A percentile compares a stretch with the other conserved stretches of the same genome.
phyloP scores from a whole-genome alignment of 2,329 filamentous ascomycete genomes.

The Penicillium rolfsii region DNA sequence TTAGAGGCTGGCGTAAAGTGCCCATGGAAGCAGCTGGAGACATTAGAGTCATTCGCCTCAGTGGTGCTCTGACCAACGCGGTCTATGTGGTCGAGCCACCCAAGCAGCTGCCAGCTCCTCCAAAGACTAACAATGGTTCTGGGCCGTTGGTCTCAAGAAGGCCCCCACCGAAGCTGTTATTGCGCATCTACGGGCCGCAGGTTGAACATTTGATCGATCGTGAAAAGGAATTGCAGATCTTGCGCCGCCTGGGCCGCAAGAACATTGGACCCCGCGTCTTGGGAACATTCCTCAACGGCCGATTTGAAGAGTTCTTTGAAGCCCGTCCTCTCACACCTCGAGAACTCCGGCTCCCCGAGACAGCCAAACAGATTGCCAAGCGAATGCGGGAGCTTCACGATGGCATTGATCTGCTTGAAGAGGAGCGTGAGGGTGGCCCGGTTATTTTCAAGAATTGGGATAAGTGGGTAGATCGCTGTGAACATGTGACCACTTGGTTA shows the following conservation, averaged over 20 bases:
- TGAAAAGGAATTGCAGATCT: slow-evolving; percentile 83
- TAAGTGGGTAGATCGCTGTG: slow-evolving; percentile 73
- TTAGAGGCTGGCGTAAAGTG: slow-evolving; percentile 90
- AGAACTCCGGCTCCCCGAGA: slow-evolving; percentile 78
- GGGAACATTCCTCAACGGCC: slow-evolving; percentile 90
- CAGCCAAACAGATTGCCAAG: slow-evolving; percentile 91
- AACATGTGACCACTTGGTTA: slow-evolving; percentile 56
- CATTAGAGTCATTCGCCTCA: slow-evolving; percentile 57
- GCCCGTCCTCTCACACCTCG: slow-evolving; percentile 76
- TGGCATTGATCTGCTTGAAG: slow-evolving; percentile 80
- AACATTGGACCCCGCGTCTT: slow-evolving; percentile 89
- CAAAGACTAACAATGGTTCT: slow-evolving; percentile 45
- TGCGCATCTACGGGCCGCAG: slow-evolving; percentile 92
- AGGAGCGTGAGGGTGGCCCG: slow-evolving; percentile 77
- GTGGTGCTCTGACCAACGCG: slow-evolving; percentile 92
- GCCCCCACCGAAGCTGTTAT: slow-evolving; percentile 71
- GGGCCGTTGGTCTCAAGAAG: slow-evolving; percentile 47
- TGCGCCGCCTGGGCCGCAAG: slow-evolving; percentile 83
- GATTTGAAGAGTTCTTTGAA: slow-evolving; percentile 93
- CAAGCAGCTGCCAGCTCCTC: slow-evolving; percentile 55
- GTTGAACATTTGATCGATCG: slow-evolving; percentile 95
- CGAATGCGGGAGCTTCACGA: slow-evolving; percentile 96
- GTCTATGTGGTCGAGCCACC: slow-evolving; percentile 93
- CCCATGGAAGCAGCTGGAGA: slow-evolving; percentile 54
- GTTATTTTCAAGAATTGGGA: slow-evolving; percentile 94